Evolutionary conservation across 495 filamentous ascomycete species (phyloP).

Genomic region (Sporormia fimetaria): DNA sequence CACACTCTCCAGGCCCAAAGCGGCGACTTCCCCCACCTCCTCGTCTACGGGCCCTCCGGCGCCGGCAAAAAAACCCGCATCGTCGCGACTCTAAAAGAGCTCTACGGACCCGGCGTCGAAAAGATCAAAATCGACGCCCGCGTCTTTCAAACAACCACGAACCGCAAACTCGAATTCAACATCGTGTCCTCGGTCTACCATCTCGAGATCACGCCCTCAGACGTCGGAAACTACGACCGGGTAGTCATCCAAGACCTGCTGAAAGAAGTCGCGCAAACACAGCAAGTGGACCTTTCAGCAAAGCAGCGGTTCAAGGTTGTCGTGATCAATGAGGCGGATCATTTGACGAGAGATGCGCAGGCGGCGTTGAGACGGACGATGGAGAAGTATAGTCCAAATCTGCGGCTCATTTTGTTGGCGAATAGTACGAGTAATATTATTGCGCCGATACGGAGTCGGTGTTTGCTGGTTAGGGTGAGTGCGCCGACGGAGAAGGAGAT

Average conservation of each 20-base stretch:
- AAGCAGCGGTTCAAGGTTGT: constrained; percentile 95
- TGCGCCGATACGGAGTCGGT: constrained; percentile 82
- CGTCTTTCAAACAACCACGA: constrained; percentile 87
- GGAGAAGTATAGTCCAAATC: constrained; percentile 97
- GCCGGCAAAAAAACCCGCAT: constrained; percentile 97
- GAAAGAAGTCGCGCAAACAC: constrained; percentile 96
- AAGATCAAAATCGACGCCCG: constrained; percentile 96
- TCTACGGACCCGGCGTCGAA: constrained; percentile 85
- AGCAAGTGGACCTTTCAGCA: constrained; percentile 84
- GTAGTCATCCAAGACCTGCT: constrained; percentile 92
- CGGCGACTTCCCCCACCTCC: constrained; percentile 92
- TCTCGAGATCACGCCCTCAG: constrained; percentile 92
- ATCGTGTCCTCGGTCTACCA: constrained; percentile 94
- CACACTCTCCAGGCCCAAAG: constrained; percentile 60
- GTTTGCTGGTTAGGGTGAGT: constrained; percentile 80
- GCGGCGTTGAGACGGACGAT: constrained; percentile 90
- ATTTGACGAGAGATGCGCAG: constrained; percentile 87
- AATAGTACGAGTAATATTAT: constrained; percentile 97
- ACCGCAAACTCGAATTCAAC: constrained; percentile 97
- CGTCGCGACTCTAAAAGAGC: constrained; percentile 80
- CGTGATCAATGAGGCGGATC: constrained; percentile 98
- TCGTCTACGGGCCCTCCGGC: constrained; percentile 91
- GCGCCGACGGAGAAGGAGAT: constrained; percentile 82
- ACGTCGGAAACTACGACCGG: constrained; percentile 92
- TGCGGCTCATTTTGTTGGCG: constrained; percentile 80